Evolutionary conservation across 352 stramenopile species (phyloP).

Genomic region (Pythium oligandrum): DNA sequence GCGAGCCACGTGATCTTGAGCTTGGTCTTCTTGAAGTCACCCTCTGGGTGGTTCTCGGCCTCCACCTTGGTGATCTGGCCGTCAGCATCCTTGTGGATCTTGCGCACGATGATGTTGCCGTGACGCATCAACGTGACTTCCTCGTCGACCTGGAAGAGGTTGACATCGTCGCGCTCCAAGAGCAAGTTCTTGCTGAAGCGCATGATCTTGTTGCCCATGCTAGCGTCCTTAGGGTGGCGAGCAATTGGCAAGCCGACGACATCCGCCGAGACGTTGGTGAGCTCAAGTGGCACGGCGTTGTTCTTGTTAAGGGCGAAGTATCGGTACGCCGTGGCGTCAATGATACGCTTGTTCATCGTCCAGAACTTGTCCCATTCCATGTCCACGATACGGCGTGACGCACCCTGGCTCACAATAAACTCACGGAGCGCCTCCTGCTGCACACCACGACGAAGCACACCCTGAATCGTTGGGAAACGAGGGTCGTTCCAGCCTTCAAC

Average conservation of each 20-base stretch:
- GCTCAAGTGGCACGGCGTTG: conserved; percentile 81
- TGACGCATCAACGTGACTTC: conserved; percentile 98
- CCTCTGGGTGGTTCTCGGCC: conserved; percentile 68
- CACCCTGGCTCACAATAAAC: conserved; percentile 98
- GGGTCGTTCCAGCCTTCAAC: conserved; percentile 98
- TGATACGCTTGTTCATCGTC: conserved; percentile 98
- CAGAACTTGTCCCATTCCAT: conserved; percentile 99
- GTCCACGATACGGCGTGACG: conserved; percentile 94
- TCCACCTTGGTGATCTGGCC: conserved; percentile 58
- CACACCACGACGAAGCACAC: conserved; percentile 94
- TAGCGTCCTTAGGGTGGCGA: conserved; percentile 77
- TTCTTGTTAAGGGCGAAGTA: conserved; percentile 96
- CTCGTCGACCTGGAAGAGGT: conserved; percentile 93
- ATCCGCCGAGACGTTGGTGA: conserved; percentile 75
- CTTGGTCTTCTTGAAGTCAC: conserved; percentile 95
- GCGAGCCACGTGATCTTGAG: conserved; percentile 97
- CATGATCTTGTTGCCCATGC: conserved; percentile 82
- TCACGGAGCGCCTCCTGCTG: conserved; percentile 92
- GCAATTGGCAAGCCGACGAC: conserved; percentile 61
- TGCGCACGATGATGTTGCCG: conserved; percentile 89
- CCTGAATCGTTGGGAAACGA: conserved; percentile 98
- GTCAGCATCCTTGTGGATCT: conserved; percentile 54
- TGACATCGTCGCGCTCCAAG: conserved; percentile 94
- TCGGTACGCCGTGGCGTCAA: conserved; percentile 93
- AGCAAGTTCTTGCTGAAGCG: conserved; percentile 89